Evolutionary conservation across 257 asterid genomes (phyloP), one percentile per base, ranked within the genome.

Genomic region (Penstemon newberryi): DNA sequence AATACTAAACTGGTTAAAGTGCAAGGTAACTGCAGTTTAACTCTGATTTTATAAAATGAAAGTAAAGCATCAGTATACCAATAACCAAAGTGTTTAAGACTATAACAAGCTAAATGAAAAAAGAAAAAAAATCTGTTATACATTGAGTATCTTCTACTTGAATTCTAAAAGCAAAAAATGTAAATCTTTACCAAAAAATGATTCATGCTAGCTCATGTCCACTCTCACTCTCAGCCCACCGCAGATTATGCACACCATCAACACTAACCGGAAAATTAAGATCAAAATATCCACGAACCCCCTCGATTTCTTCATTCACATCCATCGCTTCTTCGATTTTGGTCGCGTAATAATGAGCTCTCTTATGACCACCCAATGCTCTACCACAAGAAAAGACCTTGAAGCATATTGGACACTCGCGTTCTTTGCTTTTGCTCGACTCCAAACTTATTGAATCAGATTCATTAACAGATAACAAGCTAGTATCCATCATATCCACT

Each of bases 301-400:
- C 82, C 55, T 44, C 63, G 45, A 47, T 63, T 3, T 79, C 83
- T 55, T 80, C 78, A 65, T 56, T 72, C 68, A 25, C 66, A 9
- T 50, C 70, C 59, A 50, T 6, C 25, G 52, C 55, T 71, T 79
- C 86, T 37, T 51, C 66, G 37, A 15, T 59, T 73, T 62, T 84
- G 78, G 56, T 66, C 4, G 40, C 65, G 75, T 79, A 86, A 25
- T 25, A 25, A 57, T 87, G 96, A 66, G 93, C 93, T 74, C 96
- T 87, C 83, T 78, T 87, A 81, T 92, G 98, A 3, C 96, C 98
- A 33, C 96, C 96, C 77, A 88, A 68, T 49, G 96, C 96, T 61
- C 86, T 95, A 7, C 96, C 98, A 3, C 96, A 83, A 3, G 86
- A 7, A 59, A 92, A 92, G 36, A 82, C 82, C 82, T 82, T 89